Evolutionary conservation across 106 monocot species (phyloP), one percentile per base, ranked within the genome.

Genomic region (Allium sativum): DNA sequence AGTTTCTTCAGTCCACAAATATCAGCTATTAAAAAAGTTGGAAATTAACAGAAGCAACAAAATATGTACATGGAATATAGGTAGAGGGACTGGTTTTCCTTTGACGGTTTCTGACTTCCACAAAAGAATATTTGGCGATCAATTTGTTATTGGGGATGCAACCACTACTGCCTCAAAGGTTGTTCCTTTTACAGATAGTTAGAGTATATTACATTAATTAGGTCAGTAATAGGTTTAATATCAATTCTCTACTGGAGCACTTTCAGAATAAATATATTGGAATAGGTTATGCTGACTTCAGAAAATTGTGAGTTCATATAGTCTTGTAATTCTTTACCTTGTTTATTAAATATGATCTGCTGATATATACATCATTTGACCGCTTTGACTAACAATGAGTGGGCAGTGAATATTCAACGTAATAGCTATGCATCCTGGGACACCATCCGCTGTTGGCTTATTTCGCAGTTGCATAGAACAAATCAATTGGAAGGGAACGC

Each of bases 181-280:
- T n/a, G n/a, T n/a, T n/a, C n/a, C n/a, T n/a, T n/a, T n/a, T n/a
- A n/a, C n/a, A n/a, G n/a, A n/a, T n/a, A n/a, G n/a, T n/a, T n/a
- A n/a, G n/a, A n/a, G n/a, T n/a, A n/a, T n/a, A n/a, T n/a, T n/a
- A n/a, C n/a, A n/a, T 63, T 48, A 12, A 13, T 17, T 61, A 87
- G 92, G 92, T 81, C 8, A 92, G 87, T 19, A 83, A 92, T 66
- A 84, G 92, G 54, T 81, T 87, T 56, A 92, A 92, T 69, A 92
- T 87, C 22, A 92, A 92, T 70, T 92, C 92, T 12, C 92, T 87
- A 64, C 81, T 87, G 45, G 87, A 87, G 71, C 87, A 92, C 78
- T 83, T 92, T 62, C 92, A 92, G 66, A 87, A 87, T 21, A 92
- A 92, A 46, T 92, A 92, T 83, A 81, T 87, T 51, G 87, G 87